Evolutionary conservation across 2,329 filamentous ascomycete species (phyloP).

Genomic region (Aspergillus alliaceus): DNA sequence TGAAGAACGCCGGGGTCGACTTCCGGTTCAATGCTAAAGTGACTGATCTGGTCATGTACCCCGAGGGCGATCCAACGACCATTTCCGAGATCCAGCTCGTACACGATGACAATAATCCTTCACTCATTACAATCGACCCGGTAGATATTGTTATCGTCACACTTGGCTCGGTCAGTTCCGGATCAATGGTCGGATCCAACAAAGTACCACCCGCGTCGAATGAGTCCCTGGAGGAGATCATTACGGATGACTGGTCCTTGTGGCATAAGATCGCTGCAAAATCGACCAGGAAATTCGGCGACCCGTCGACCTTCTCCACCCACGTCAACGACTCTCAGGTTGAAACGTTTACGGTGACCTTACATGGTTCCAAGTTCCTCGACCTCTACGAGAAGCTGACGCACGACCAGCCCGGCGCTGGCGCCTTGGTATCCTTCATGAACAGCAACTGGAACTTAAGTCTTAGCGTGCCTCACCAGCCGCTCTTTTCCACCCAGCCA

Average conservation of each 20-base stretch:
- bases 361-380: constrained; percentile 30
- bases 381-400: constrained; percentile 25
- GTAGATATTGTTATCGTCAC: constrained; percentile 41
- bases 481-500: constrained; percentile 42
- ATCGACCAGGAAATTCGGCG: constrained; percentile 31
- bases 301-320: constrained; percentile 34
- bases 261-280: constrained; percentile 38
- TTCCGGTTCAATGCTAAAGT: constrained; percentile 27
- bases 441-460: constrained; percentile 42
- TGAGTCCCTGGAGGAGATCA: constrained; percentile 15
- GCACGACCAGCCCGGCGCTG: constrained; percentile 29
- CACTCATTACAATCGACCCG: constrained; percentile 26
- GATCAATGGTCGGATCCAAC: constrained; percentile 33
- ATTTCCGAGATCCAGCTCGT: constrained; percentile 29
- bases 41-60: constrained; percentile 20
- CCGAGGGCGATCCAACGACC: constrained; percentile 24
- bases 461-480: constrained; percentile 42
- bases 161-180: constrained; percentile 41
- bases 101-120: constrained; percentile 16
- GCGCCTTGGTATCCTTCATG: constrained; percentile 36
- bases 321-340: constrained; percentile 35
- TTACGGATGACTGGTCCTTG: constrained; percentile 37
- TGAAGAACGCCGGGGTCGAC: constrained; percentile 25
- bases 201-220: constrained; percentile 18
- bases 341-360: constrained; percentile 42